These are phyloP conservation scores for Pisolithus sp. DNA, from an alignment of 768 basidiomycete genomes.

Conservation along the genomic window DNA sequence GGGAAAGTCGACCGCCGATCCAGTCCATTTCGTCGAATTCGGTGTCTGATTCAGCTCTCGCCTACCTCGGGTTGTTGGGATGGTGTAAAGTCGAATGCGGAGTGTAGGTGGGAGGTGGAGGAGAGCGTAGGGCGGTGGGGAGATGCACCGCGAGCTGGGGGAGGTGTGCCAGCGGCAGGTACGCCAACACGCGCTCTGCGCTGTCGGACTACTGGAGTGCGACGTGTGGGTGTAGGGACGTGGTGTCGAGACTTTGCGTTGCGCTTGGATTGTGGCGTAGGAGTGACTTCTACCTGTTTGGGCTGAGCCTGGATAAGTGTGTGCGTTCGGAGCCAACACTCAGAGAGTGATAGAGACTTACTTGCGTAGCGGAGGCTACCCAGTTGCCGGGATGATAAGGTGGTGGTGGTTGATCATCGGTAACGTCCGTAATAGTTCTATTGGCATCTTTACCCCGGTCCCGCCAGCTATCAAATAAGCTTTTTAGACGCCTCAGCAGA, in stretches of 20 bases:
- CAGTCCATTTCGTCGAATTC: conserved; percentile 68
- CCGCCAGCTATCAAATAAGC: conserved; percentile 52
- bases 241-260: conserved; percentile 27
- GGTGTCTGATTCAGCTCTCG: conserved; percentile 26
- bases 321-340: neutral
- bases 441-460: conserved; percentile 50
- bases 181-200: conserved; percentile 26
- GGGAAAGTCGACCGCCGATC: conserved; percentile 65
- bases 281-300: conserved; percentile 29
- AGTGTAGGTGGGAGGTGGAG: conserved; percentile 26
- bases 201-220: conserved; percentile 27
- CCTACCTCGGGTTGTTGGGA: conserved; percentile 22
- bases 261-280: conserved; percentile 32
- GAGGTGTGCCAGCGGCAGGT: conserved; percentile 17
- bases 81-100: conserved; percentile 40
- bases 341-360: conserved; percentile 9
- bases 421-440: neutral
- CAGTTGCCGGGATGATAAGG: conserved; percentile 61
- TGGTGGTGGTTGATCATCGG: conserved; percentile 43
- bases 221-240: conserved; percentile 25
- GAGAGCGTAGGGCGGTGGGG: conserved; percentile 7
- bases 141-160: conserved; percentile 15
- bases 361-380: conserved; percentile 36
- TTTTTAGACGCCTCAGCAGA: conserved; percentile 1
- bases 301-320: conserved; percentile 6